These are phyloP conservation scores for Emmonsia crescens DNA, from an alignment of 2,329 filamentous ascomycete genomes.

Conservation along the genomic window DNA sequence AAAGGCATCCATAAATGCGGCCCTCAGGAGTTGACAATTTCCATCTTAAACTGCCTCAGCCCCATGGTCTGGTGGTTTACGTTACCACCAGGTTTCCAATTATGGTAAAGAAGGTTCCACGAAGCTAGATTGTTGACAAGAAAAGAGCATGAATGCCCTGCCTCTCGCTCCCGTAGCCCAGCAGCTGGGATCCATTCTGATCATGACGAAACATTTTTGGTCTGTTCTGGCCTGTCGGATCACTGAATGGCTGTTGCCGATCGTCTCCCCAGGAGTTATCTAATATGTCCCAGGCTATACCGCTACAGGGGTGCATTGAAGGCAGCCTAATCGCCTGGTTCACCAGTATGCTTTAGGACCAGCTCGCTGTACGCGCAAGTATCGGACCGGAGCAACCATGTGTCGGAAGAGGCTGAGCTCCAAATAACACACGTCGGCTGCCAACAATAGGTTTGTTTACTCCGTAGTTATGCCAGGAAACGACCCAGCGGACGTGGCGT, in stretches of 20 bases:
- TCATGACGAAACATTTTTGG: background rate
- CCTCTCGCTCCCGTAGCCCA: background rate
- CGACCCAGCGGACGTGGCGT: background rate
- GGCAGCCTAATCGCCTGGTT: background rate
- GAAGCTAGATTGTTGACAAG: background rate
- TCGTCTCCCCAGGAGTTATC: background rate
- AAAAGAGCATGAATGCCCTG: background rate
- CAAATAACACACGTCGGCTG: background rate
- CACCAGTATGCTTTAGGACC: background rate
- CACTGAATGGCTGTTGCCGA: too few species aligned
- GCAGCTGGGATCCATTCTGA: background rate
- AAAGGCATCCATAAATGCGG: background rate
- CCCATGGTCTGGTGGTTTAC: background rate
- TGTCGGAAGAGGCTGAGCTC: conserved; percentile 1
- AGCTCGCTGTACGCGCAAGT: background rate
- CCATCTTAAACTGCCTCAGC: background rate
- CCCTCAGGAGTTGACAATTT: background rate
- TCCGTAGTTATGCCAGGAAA: background rate
- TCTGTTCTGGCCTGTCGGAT: background rate
- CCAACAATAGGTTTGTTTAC: background rate
- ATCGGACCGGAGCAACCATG: background rate
- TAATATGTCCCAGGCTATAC: background rate
- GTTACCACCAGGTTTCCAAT: background rate
- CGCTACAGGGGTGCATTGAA: background rate
- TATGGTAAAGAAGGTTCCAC: background rate